Evolutionary conservation across 2,329 filamentous ascomycete genomes (phyloP).

Genomic region (Ophiocordyceps unilateralis): DNA sequence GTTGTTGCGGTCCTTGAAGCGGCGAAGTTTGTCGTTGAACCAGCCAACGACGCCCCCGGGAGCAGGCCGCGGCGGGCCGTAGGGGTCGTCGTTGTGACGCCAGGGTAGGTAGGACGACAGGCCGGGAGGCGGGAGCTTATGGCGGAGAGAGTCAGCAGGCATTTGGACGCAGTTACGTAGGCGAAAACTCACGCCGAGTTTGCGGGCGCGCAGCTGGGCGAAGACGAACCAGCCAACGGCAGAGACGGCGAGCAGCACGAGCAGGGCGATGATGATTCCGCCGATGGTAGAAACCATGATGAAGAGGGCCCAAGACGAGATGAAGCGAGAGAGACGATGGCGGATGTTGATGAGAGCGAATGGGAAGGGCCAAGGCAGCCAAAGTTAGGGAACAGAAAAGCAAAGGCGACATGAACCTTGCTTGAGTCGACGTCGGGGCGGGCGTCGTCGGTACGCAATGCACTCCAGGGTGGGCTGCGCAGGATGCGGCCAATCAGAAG

Average conservation of each 20-base stretch:
- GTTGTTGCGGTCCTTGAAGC: constrained; percentile 47
- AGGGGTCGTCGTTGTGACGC: constrained; percentile 27
- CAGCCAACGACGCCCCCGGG: constrained; percentile 52
- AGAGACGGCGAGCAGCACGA: constrained; percentile 40
- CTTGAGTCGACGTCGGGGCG: no score
- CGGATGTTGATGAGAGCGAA: neutral
- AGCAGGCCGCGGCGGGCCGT: constrained; percentile 35
- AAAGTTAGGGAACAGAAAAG: no score
- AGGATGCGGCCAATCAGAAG: no score
- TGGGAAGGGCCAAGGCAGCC: neutral
- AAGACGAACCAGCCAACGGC: constrained; percentile 52
- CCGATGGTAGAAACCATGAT: constrained; percentile 41
- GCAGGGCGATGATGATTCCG: constrained; percentile 55
- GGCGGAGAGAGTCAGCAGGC: neutral
- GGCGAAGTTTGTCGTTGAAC: constrained; percentile 48
- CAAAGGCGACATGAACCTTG: no score
- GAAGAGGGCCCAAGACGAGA: neutral
- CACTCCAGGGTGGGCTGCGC: no score
- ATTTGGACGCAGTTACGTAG: no score
- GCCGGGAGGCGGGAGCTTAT: constrained; percentile 52
- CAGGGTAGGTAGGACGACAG: constrained; percentile 58
- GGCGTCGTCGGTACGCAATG: no score
- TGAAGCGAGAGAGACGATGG: neutral
- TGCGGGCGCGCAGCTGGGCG: constrained; percentile 53
- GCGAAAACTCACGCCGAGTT: constrained; percentile 43